Conservation (phyloP, 2,329 filamentous ascomycete genomes). For the Colletotrichum australisinense region DNA sequence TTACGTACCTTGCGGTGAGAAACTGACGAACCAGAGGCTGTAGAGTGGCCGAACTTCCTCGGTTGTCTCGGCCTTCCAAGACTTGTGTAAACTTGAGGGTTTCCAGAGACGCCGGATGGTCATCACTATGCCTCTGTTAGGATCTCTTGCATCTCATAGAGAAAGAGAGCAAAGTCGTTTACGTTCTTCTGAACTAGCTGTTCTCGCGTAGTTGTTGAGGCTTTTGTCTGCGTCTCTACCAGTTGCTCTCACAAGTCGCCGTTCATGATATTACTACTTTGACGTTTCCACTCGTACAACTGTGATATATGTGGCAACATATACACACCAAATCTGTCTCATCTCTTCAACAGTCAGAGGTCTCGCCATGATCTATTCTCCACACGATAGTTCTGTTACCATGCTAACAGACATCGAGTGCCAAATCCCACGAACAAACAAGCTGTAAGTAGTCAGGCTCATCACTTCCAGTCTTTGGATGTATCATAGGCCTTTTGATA, state of each 20-base stretch:
- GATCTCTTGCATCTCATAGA: no score
- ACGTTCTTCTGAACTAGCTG: not conserved
- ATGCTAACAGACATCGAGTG: not conserved
- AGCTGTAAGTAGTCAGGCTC: no score
- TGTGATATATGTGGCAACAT: not conserved
- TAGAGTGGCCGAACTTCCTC: constrained; percentile 14
- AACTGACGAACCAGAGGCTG: constrained; percentile 19
- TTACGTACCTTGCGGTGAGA: constrained; percentile 1
- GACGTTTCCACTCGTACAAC: not conserved
- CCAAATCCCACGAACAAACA: no score
- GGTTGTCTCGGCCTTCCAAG: not conserved
- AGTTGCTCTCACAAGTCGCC: not conserved
- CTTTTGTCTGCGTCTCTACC: not conserved
- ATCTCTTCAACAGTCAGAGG: not conserved
- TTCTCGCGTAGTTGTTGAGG: not conserved
- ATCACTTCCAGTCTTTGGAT: no score
- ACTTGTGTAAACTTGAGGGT: not conserved
- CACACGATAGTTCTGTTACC: not conserved
- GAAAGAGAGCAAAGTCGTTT: not conserved
- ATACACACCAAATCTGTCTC: not conserved
- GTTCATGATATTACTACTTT: not conserved
- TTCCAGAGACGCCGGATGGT: not conserved
- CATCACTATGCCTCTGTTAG: not conserved
- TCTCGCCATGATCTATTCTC: not conserved
- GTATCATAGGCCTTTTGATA: no score